Conservation (phyloP, 2,329 filamentous ascomycete species). For the Ceratocystis colombiana region DNA sequence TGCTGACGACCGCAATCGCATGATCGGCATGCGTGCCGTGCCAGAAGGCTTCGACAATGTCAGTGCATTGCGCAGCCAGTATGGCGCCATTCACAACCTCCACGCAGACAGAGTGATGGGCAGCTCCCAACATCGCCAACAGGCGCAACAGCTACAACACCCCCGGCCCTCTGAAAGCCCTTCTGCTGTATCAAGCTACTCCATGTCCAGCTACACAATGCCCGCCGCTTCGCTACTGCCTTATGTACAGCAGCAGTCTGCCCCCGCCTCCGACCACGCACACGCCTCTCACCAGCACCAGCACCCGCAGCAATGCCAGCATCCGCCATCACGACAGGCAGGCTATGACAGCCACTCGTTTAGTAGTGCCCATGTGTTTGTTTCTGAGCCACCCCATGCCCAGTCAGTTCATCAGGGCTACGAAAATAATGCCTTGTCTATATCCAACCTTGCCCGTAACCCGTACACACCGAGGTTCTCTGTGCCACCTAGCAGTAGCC, state of each 20-base stretch:
- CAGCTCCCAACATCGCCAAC: conserved; percentile 32
- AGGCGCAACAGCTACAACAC: conserved; percentile 5
- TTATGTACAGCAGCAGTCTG: background rate
- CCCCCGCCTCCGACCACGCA: background rate
- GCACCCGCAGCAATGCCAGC: background rate
- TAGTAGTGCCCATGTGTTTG: background rate
- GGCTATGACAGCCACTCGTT: background rate
- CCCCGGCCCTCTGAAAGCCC: conserved; percentile 19
- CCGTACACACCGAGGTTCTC: background rate
- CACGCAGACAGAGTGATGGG: conserved; percentile 26
- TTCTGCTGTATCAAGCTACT: conserved; percentile 35
- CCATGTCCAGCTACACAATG: conserved; percentile 48
- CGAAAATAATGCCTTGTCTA: background rate
- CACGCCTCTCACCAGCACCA: background rate
- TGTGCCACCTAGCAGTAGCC: background rate
- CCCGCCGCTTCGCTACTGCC: conserved; percentile 40
- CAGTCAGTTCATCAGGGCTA: background rate
- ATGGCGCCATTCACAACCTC: conserved; percentile 43
- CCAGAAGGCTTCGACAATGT: conserved; percentile 63
- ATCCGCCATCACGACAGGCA: background rate
- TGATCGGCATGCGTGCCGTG: conserved; percentile 62
- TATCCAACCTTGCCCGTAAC: background rate
- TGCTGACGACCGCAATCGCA: conserved; percentile 58
- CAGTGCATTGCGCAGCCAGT: conserved; percentile 57
- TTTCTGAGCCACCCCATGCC: background rate